These are phyloP conservation scores for Trametes versicolor DNA, from an alignment of 1,284 basidiomycete species.

Conservation along the genomic window DNA sequence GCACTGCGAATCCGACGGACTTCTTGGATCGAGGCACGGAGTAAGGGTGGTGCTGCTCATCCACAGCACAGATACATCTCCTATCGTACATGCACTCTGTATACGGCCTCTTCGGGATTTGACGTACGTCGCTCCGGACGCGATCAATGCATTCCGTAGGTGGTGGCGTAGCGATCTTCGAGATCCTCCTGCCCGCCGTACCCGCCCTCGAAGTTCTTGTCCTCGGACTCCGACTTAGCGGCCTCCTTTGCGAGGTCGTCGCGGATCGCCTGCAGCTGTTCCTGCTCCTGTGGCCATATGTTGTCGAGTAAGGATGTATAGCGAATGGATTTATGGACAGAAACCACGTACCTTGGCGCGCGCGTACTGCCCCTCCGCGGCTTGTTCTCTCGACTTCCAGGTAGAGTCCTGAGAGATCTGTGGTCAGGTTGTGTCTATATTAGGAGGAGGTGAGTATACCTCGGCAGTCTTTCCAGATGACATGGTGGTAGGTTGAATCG, in stretches of 20 bases:
- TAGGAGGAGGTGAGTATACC: conserved; percentile 19
- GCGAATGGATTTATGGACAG: not conserved
- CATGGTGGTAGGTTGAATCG: conserved; percentile 26
- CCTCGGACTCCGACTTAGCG: not conserved
- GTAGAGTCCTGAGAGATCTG: conserved; percentile 37
- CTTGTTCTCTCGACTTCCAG: conserved; percentile 46
- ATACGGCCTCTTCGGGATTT: too few species aligned
- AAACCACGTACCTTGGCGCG: conserved; percentile 41
- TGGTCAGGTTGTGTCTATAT: too few species aligned
- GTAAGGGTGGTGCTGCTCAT: too few species aligned
- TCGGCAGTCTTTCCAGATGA: conserved; percentile 43
- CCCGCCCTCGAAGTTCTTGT: conserved; percentile 55
- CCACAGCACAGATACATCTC: too few species aligned
- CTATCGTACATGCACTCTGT: too few species aligned
- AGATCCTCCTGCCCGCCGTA: conserved; percentile 60
- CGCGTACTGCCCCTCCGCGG: conserved; percentile 45
- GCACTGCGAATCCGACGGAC: conserved; percentile 1
- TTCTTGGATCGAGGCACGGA: not conserved
- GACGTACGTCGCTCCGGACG: too few species aligned
- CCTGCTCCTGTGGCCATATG: conserved; percentile 37
- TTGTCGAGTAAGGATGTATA: not conserved
- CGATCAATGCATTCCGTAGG: conserved; percentile 54
- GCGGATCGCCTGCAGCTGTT: conserved; percentile 45
- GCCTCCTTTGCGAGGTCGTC: conserved; percentile 33
- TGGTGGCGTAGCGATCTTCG: conserved; percentile 60